Evolutionary conservation across 1,139 yeast genomes (phyloP), one percentile per base, ranked within the genome.

Genomic region (Debaryomyces coudertii): DNA sequence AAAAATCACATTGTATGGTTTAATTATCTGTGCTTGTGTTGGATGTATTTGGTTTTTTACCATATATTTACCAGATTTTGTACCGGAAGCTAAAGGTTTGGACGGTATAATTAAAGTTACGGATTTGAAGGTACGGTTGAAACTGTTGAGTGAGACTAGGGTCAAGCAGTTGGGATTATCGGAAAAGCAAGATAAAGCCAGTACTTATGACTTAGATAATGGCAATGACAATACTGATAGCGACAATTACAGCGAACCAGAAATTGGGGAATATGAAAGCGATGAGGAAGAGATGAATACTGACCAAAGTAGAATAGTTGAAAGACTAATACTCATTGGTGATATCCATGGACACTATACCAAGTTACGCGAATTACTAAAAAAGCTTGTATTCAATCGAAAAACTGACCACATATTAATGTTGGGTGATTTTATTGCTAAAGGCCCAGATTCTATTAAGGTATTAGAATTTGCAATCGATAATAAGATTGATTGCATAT

Each of bases 281-380:
- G 9, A 33, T 36, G 24, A 25, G 27, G 29, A 33, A 22, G 15
- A 16, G 28, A 43, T 43, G 15, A 34, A 4, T 20, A 16, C 18
- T 27, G 25, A 40, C 46, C 25, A 31, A 23, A 38, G n/a, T 34
- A 36, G 40, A 20, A 20, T 38, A 7, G 66, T 65, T 9, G 69
- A 70, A 20, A 71, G 93, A 52, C 60, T 87, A 27, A 73, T 92
- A 12, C 61, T 90, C 46, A 74, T 92, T 28, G 98, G 98, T 3
- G 98, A 92, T 63, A 80, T 92, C 22, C 98, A 92, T 64, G 98
- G 97, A 2, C 84, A 85, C 56, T 80, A 74, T 53, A 66, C 68
- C 3, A 80, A 82, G 56, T 70, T 90, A 47, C 60, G 63, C 47
- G 66, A 72, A 41, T 69, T 92, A 40, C 64, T 90, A 47, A 56